Percentiles rank a stretch among this genome's conserved stretches.
These are phyloP conservation scores for Phylloporus sp. DNA, from an alignment of 768 basidiomycete genomes.

Conservation along the genomic window DNA sequence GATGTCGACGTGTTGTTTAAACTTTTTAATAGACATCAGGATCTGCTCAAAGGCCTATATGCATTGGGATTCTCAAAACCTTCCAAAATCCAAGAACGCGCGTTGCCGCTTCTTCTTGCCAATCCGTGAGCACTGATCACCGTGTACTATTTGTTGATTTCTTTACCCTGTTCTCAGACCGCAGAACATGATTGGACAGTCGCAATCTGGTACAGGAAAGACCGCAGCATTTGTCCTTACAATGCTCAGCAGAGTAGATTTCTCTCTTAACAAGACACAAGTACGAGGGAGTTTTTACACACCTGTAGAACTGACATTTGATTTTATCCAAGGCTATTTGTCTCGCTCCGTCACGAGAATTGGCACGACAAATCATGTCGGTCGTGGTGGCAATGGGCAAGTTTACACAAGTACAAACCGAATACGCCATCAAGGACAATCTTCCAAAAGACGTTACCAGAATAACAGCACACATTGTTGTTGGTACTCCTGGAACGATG, in stretches of 20 bases:
- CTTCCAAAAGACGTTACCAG: conserved; percentile 59
- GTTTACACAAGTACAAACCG: conserved; percentile 88
- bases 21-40: conserved; percentile 55
- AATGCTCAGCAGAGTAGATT: conserved; percentile 94
- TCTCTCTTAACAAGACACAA: conserved; percentile 76
- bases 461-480: conserved; percentile 85
- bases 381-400: conserved; percentile 94
- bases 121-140: conserved; percentile 65
- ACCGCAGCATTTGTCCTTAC: conserved; percentile 97
- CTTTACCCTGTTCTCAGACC: conserved; percentile 51
- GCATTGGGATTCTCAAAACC: conserved; percentile 96
- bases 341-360: conserved; percentile 95
- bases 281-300: conserved; percentile 38
- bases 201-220: conserved; percentile 98
- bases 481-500: conserved; percentile 97
- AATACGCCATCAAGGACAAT: conserved; percentile 92
- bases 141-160: conserved; percentile 2
- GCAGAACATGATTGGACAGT: conserved; percentile 98
- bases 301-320: background rate
- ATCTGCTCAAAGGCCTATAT: conserved; percentile 91
- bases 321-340: conserved; percentile 70
- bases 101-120: conserved; percentile 82
- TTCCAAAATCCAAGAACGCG: conserved; percentile 97
- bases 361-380: conserved; percentile 96
- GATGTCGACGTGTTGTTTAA: conserved; percentile 4